Base-by-base conservation (phyloP, 2,329 filamentous ascomycete species). In the Coniella lustricola region DNA sequence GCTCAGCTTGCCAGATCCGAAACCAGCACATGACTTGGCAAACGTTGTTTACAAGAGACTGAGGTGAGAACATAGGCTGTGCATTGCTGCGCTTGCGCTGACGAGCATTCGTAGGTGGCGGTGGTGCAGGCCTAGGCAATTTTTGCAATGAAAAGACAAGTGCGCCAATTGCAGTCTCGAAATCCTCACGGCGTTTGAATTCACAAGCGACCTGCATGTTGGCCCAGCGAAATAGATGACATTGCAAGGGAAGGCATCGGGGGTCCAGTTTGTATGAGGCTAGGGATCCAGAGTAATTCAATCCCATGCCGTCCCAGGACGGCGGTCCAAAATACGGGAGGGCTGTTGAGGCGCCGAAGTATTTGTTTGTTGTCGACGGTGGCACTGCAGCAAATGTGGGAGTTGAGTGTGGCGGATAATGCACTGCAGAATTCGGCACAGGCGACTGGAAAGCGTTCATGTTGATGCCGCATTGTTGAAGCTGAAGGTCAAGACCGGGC, bases 21-120 rank as follows among this genome's bases (percentile, higher is more conserved):
- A 41, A 37, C 51, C 51, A 51, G 25, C 48, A 44, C 36, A 20
- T 34, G 43, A 53, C 33, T 16, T 53, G 44, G 16, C 44, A 40
- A 10, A 45, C 37, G 21, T 31, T 44, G 25, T 34, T 18, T 12
- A 46, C 32, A 2, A 53, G 41, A 3, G 4, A 14, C 20, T 22
- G 20, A 16, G 38, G 9, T 25, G 22, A 41, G 22, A 18, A 29
- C 25, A 10, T 5, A 21, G 17, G 29, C 17, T 39, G 22, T 14
- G 31, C 17, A 18, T 14, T 12, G 20, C n/a, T 17, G 22, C 16
- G 44, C 31, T 10, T 32, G 12, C 17, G 38, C 34, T 37, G 35
- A 33, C 13, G 17, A 17, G 13, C 33, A 10, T 16, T 41, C 14
- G 12, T 25, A n/a, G 22, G 3, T 10, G 22, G 22, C 10, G 37